Evolutionary conservation across 2,329 filamentous ascomycete genomes (phyloP), one percentile per base, ranked within the genome.

Genomic region (Aureobasidium lini): DNA sequence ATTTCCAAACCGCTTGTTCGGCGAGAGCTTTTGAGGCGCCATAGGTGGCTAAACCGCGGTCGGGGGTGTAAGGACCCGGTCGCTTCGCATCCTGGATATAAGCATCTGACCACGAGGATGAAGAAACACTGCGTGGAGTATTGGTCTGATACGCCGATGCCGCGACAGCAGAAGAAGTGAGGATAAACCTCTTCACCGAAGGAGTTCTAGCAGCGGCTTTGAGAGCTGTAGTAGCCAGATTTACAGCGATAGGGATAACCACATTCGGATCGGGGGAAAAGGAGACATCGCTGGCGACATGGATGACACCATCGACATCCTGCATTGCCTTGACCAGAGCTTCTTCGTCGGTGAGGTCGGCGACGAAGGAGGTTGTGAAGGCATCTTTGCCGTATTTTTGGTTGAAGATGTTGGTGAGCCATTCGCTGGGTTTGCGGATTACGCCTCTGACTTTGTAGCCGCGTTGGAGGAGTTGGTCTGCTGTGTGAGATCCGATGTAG

Each of bases 1-100:
- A 58, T 11, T 42, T 13, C 56, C 56, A 58, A 7, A 58, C 16
- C 10, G 56, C 56, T 36, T 58, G 31, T 43, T 58, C 56, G n/a
- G 43, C 56, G 6, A 48, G 23, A 9, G 44, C 36, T 43, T 58
- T 58, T 2, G 29, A 37, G 23, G 56, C 56, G 13, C 56, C 43
- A 7, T 58, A 58, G 11, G 43, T 48, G 1, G 53, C 29, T 1
- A 57, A 1, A 2, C 16, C 34, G n/a, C 53, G 32, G 4, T 46
- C 53, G 18, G 53, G 42, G 4, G 29, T 42, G 23, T 57, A 57
- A 16, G 53, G 53, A 15, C 56, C 28, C 11, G 56, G 44, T 50
- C 31, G 23, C 16, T 32, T 31, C 13, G 56, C 43, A 34, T 34
- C n/a, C 1, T 31, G 23, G 29, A 58, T 37, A 18, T 29, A 49